phyloP scores from a whole-genome alignment of 352 stramenopile species.

The Phytophthora fragariae region DNA sequence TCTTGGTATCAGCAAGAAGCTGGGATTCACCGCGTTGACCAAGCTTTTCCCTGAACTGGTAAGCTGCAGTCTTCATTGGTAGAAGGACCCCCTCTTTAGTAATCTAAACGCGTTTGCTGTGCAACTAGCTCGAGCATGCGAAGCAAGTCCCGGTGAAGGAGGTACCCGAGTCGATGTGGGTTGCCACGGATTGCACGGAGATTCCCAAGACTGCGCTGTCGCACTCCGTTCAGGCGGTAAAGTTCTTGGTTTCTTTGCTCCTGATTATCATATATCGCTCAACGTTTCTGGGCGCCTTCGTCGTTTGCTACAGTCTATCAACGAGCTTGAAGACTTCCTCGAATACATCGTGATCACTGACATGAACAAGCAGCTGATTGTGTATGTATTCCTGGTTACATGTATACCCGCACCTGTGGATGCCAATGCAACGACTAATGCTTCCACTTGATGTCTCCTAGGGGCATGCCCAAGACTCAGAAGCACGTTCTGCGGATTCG shows the following conservation, averaged over 20 bases:
- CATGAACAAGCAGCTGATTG: slow-evolving; percentile 68
- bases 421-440: not conserved
- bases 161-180: slow-evolving; percentile 69
- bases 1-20: slow-evolving; percentile 77
- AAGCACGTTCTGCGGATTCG: slow-evolving; percentile 64
- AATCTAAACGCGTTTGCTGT: not conserved
- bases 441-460: slow-evolving; percentile 23
- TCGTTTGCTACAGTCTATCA: slow-evolving; percentile 51
- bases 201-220: slow-evolving; percentile 67
- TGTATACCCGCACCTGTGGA: not conserved
- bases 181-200: slow-evolving; percentile 71
- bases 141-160: slow-evolving; percentile 69
- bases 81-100: not conserved
- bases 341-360: slow-evolving; percentile 85
- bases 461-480: slow-evolving; percentile 73
- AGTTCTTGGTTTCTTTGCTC: slow-evolving; percentile 7
- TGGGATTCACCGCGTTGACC: slow-evolving; percentile 69
- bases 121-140: slow-evolving; percentile 60
- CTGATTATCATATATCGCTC: not conserved
- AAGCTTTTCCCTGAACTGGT: slow-evolving; percentile 82
- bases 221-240: slow-evolving; percentile 54
- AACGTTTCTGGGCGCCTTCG: not conserved
- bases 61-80: slow-evolving; percentile 8
- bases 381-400: slow-evolving; percentile 44
- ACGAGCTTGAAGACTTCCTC: slow-evolving; percentile 71